Percentiles rank a stretch among this genome's conserved stretches.
phyloP scores from a whole-genome alignment of 169 alveolate species.

The Plasmodium sp. region DNA sequence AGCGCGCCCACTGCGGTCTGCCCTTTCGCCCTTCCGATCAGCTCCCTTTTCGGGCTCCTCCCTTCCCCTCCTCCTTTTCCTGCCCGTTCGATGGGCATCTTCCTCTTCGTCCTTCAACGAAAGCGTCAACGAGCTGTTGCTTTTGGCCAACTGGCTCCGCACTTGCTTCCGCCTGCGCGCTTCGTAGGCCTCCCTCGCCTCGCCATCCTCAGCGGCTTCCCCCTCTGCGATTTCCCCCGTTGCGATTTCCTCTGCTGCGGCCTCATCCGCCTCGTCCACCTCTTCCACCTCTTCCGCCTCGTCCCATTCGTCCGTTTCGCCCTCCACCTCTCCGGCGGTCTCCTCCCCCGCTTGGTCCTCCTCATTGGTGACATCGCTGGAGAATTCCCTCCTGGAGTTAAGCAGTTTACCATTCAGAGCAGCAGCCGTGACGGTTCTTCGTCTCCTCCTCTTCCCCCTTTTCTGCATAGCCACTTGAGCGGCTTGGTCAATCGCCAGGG shows the following conservation, averaged over 20 bases:
- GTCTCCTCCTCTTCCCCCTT: conserved; percentile 9
- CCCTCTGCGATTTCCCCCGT: not conserved
- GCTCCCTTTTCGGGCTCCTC: not conserved
- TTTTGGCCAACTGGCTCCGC: not conserved
- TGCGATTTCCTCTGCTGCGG: not conserved
- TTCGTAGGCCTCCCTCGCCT: not conserved
- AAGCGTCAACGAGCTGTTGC: not conserved
- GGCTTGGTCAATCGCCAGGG: not conserved
- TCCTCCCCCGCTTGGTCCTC: not conserved
- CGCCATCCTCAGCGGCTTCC: not conserved
- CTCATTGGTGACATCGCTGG: not conserved
- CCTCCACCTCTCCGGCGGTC: not conserved
- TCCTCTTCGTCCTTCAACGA: not conserved
- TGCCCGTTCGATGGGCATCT: not conserved
- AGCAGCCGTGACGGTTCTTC: not conserved
- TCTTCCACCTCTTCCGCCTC: conserved; percentile 3
- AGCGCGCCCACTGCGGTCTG: not conserved
- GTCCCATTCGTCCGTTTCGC: not conserved
- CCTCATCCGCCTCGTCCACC: not conserved
- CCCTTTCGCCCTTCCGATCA: not conserved
- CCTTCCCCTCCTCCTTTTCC: not conserved
- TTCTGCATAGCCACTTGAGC: not conserved
- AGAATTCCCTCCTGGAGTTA: not conserved
- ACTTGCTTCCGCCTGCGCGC: not conserved
- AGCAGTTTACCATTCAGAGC: not conserved